These are phyloP conservation scores for Astrothelium subdiscretum DNA, from an alignment of 495 filamentous ascomycete species.

Conservation along the genomic window DNA sequence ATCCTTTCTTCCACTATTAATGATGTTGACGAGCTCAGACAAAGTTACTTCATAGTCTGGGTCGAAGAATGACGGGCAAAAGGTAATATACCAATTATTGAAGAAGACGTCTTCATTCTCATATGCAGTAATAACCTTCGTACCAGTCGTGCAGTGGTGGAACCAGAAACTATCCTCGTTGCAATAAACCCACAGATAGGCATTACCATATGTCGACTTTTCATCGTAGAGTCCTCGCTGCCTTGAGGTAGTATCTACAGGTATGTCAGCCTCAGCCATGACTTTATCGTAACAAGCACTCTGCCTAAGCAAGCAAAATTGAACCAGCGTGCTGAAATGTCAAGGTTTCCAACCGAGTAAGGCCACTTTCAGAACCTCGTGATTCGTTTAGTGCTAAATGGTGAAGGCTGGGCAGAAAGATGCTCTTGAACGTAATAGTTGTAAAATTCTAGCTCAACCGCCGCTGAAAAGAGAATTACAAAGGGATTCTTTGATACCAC, in stretches of 20 bases:
- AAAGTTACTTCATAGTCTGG: not conserved
- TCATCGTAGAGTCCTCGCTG: not conserved
- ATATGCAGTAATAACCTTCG: not conserved
- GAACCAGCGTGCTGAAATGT: not conserved
- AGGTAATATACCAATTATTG: not conserved
- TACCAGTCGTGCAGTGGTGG: not conserved
- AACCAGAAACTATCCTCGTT: not conserved
- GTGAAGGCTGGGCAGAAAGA: no score
- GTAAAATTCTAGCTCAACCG: no score
- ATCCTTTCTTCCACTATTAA: not conserved
- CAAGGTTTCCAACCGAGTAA: no score
- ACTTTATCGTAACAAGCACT: not conserved
- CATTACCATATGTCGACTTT: not conserved
- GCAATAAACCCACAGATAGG: not conserved
- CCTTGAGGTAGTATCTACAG: not conserved
- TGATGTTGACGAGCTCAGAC: not conserved
- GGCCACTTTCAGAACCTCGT: no score
- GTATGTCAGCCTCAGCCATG: not conserved
- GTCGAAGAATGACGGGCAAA: not conserved
- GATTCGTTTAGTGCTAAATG: no score
- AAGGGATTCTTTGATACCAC: not conserved
- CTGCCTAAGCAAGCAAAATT: not conserved
- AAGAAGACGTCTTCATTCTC: not conserved
- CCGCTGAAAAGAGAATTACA: not conserved
- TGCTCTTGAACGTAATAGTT: no score